Base-by-base conservation (phyloP, 2,329 filamentous ascomycete genomes). In the Orbilia quercus region DNA sequence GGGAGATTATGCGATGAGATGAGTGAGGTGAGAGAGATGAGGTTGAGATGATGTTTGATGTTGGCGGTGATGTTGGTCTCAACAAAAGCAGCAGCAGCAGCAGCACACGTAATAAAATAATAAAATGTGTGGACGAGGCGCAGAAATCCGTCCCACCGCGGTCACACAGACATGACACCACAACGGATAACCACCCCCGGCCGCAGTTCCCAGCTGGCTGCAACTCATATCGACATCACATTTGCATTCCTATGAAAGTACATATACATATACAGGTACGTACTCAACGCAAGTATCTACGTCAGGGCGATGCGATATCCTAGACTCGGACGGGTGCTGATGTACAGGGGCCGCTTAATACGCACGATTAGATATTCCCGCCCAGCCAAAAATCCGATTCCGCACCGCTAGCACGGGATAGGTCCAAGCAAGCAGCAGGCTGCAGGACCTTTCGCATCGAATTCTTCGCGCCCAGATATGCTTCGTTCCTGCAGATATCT, bases 401-500 rank as follows among this genome's bases (percentile, higher is more conserved):
- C 57, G 57, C 53, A 59, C 53, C 38, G 63, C 63, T 59, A 34
- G 28, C 5, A 31, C 36, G 14, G 3, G 36, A 40, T 14, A 40
- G 6, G 1, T 9, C 31, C 5, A 12, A 12, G 9, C 22, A 55
- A 51, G 31, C 16, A 54, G 18, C n/a, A n/a, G n/a, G 20, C 25
- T 4, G 38, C 16, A 14, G 4, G 5, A 40, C 40, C 42, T 54
- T 44, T 36, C 42, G 11, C 14, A 38, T 53, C 58, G 51, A 42
- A 42, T 71, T 42, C 44, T 18, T 55, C 50, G 42, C 22, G 48
- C 51, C 31, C 53, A 44, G 53, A 57, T 57, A 44, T 53, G 59
- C 47, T 47, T 45, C 65, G 58, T 63, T 64, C 58, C 66, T 71
- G 66, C 66, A 64, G 50, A 55, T n/a, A n/a, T 63, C 38, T 38